Evolutionary conservation across 2,329 filamentous ascomycete genomes (phyloP), one percentile per base, ranked within the genome.

Genomic region (Penicillium decumbens): DNA sequence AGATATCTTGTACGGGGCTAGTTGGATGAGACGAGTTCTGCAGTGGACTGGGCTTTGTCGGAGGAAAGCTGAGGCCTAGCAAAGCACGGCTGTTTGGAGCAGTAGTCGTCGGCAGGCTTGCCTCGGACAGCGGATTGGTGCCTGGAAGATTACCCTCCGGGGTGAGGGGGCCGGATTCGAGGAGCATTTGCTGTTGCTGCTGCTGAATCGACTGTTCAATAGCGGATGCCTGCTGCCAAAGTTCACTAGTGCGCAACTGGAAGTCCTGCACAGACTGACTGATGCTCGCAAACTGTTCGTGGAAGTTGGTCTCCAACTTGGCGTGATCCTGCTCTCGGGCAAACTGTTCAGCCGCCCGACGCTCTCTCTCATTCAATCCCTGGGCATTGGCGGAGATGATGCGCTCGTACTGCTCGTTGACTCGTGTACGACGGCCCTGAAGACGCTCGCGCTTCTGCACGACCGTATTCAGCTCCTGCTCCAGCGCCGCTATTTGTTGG

Each of bases 341-440:
- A 48, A 70, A 68, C 43, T 75, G 73, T 51, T 76, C 74, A 2
- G 73, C 74, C 29, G 74, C 71, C 41, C 72, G 73, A 28, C 74
- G 71, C 55, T 77, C 78, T 60, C 79, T 75, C 56, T 79, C 78
- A 44, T 79, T 78, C 45, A 79, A 72, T 6, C 76, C 78, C 57
- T 81, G 77, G n/a, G 71, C 73, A 58, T 82, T 83, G 62, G 80
- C 80, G 35, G 76, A 75, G 32, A 77, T 72, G 47, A 84, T 78
- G 46, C 79, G 76, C 49, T 83, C 80, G 59, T 82, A 76, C 66
- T 85, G 81, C 59, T 83, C 80, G 43, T 78, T 79, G 45, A 84
- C 75, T 59, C 81, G 79, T 32, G 74, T 73, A 49, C 77, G 77
- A 43, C 82, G 79, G 49, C 76, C 70, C 49, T 77, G 75, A 30